Evolutionary conservation across 495 filamentous ascomycete species (phyloP).

Genomic region (Lasiosphaeria ovina): DNA sequence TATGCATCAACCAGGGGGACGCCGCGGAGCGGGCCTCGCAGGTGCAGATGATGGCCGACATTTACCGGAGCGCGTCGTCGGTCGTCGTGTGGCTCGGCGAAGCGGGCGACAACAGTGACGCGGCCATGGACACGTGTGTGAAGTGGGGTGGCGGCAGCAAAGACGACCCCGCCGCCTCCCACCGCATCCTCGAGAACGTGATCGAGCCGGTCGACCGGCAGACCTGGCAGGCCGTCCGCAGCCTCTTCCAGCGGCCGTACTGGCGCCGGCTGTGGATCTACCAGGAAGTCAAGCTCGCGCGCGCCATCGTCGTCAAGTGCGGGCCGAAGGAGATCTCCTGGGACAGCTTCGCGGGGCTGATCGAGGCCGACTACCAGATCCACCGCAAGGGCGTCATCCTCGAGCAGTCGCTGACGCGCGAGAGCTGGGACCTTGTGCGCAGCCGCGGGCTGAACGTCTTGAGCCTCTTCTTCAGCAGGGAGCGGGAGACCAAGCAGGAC

Average conservation of each 20-base stretch:
- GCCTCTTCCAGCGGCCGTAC: slow-evolving; percentile 1
- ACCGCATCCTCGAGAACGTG: neutral
- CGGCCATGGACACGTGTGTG: neutral
- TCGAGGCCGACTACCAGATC: neutral
- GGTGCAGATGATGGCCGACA: slow-evolving; percentile 30
- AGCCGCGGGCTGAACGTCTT: neutral
- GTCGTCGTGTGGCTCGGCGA: slow-evolving; percentile 41
- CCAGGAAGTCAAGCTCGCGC: slow-evolving; percentile 14
- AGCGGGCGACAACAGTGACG: slow-evolving; percentile 7
- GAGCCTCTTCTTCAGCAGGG: neutral
- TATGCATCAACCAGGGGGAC: slow-evolving; percentile 34
- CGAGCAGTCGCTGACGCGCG: neutral
- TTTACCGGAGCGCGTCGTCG: slow-evolving; percentile 33
- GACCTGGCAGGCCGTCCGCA: neutral
- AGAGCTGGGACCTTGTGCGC: neutral
- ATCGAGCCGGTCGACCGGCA: neutral
- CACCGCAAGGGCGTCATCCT: neutral
- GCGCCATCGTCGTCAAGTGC: neutral
- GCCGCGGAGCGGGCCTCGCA: slow-evolving; percentile 18
- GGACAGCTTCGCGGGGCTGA: neutral
- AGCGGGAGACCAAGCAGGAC: neutral
- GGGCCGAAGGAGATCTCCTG: neutral
- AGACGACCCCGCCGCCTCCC: neutral
- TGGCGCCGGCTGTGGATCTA: slow-evolving; percentile 10
- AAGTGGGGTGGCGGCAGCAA: neutral